Base-by-base conservation (phyloP, 805 yeast genomes). In the Alloascoidea hylecoeti region DNA sequence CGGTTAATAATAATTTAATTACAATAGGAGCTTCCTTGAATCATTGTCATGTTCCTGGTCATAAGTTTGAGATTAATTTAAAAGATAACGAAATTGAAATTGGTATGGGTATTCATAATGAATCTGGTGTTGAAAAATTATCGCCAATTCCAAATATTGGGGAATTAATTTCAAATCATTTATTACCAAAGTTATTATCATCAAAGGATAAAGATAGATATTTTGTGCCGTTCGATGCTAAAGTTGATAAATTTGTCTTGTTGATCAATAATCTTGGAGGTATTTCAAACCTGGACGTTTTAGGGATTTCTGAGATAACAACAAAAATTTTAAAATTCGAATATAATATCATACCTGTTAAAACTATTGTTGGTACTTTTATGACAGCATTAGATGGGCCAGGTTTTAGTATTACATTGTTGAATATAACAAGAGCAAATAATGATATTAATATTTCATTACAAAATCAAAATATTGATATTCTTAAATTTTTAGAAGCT, bases 21-120 rank as follows among this genome's bases (percentile, higher is more conserved):
- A 86, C 96, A 6, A 73, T 89, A 49, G 95, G 94, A 34, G 84
- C 94, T 2, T 80, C 95, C 2, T 64, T 88, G 46, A 95, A 83
- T 48, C 88, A 92, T 50, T 84, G 92, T 38, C 74, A 82, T 34
- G 94, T 88, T 16, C 96, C 97, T 3, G 94, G 94, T 3, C 34
- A 23, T 9, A 70, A 66, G 40, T 67, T 65, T 39, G 78, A 70
- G n/a, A n/a, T 23, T 9, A n/a, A 9, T 23, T 67, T 84, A 43
- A 67, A 59, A 17, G 66, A 57, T 3, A 63, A 75, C 41, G 84
- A 82, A 56, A 78, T 81, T 52, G 97, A 88, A 56, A 67, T 88
- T 41, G 97, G 97, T 17, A 78, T 88, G 76, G 97, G 97, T 35
- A 88, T 88, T 43, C 97, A 88, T 58, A 88, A 88, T 50, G 97